A percentile compares a stretch with the other conserved stretches of the same genome.
These are phyloP conservation scores for Chalciporus pseudorubinellus DNA, from an alignment of 768 basidiomycete species.

Conservation along the genomic window DNA sequence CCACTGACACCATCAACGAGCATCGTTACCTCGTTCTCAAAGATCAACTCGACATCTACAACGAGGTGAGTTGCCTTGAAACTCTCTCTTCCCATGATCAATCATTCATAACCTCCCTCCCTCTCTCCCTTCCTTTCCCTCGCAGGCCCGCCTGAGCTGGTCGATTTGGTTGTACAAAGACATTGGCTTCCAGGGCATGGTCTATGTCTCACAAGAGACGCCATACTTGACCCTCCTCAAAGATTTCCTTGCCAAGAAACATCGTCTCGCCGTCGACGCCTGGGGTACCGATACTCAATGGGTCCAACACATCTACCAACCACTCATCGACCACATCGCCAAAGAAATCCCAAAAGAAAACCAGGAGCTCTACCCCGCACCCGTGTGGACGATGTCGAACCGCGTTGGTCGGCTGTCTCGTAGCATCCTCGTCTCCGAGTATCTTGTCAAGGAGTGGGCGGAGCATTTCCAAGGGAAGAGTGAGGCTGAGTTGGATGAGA, in stretches of 20 bases:
- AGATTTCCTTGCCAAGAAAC: conserved; percentile 73
- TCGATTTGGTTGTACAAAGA: conserved; percentile 89
- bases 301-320: conserved; percentile 60
- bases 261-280: conserved; percentile 70
- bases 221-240: conserved; percentile 70
- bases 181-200: conserved; percentile 87
- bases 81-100: no score
- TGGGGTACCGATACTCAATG: conserved; percentile 70
- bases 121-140: no score
- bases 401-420: conserved; percentile 60
- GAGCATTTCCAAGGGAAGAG: conserved; percentile 61
- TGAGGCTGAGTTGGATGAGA: conserved; percentile 60
- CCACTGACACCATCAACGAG: conserved; percentile 66
- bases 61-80: conserved; percentile 37
- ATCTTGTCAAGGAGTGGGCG: conserved; percentile 71
- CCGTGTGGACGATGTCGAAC: conserved; percentile 58
- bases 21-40: conserved; percentile 61
- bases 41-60: conserved; percentile 74
- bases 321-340: conserved; percentile 60
- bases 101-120: neutral
- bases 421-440: conserved; percentile 69
- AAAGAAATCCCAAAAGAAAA: conserved; percentile 51
- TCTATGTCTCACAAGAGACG: conserved; percentile 63
- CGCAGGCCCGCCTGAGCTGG: conserved; percentile 68
- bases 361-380: conserved; percentile 57